A percentile compares a stretch with the other conserved stretches of the same genome.
phyloP scores from a whole-genome alignment of 305 asterid genomes.

The Fraxinus sp. region DNA sequence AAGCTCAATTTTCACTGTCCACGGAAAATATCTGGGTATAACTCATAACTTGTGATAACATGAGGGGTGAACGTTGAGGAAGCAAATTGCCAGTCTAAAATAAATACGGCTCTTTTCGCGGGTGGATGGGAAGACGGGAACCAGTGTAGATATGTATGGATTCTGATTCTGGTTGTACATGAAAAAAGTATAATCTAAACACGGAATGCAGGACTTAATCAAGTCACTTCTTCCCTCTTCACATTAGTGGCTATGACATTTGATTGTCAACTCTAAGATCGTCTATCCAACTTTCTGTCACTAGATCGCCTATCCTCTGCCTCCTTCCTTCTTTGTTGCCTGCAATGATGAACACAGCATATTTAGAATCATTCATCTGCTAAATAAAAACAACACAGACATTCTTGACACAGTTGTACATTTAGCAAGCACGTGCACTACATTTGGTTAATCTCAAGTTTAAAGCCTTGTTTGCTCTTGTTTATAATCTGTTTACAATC shows the following conservation, averaged over 20 bases:
- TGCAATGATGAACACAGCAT: constrained; percentile 24
- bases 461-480: neutral
- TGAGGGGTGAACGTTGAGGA: neutral
- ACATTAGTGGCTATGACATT: neutral
- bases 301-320: constrained; percentile 77
- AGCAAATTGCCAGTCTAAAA: neutral
- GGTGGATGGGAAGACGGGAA: neutral
- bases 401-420: neutral
- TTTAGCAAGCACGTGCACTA: neutral
- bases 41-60: neutral
- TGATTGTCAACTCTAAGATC: constrained; percentile 42
- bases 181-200: neutral
- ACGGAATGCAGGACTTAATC: neutral
- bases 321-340: constrained; percentile 87
- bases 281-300: constrained; percentile 72
- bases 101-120: neutral
- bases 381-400: neutral
- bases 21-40: neutral
- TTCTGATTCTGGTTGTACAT: neutral
- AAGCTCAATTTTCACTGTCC: neutral
- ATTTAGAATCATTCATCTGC: neutral
- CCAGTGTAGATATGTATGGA: neutral
- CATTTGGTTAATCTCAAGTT: neutral
- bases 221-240: constrained; percentile 18
- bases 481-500: neutral